Evolutionary conservation across 192 early-diverging fungal genomes (phyloP), one percentile per base, ranked within the genome.

Genomic region (Umbelopsis sp.): DNA sequence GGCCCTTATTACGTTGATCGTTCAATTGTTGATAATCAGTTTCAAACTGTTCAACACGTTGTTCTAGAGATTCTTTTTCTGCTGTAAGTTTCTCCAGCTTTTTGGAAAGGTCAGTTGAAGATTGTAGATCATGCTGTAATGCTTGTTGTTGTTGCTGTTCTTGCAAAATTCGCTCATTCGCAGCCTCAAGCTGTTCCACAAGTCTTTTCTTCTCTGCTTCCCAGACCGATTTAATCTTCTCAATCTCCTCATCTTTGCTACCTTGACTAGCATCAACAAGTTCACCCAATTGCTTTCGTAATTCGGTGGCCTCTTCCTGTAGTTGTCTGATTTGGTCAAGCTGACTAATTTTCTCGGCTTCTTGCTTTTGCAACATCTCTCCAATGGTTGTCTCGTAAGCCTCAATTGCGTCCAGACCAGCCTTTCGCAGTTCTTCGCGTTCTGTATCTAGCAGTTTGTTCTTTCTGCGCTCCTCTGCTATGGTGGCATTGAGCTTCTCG

Each of bases 201-300:
- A 86, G 49, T 18, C 83, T 71, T 35, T 82, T 78, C 67, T 78
- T 81, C 44, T 88, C 86, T 3, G 71, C 73, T 37, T 86, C 84
- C 79, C 80, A 86, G 3, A 86, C 71, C 30, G 75, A 69, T 55
- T 84, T 82, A 41, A 88, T 73, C 20, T 81, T 84, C 45, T 84
- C 81, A 0, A 86, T 72, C 66, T 84, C 82, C 21, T 85, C 82
- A 21, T 80, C 72, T 8, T 72, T 55, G 33, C 41, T 33, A 44
- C 49, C 68, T 23, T 66, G 46, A 20, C 80, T 80, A 71, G 77
- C 79, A 15, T 72, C 72, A 11, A 81, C 80, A n/a, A 86, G 61
- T 41, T 86, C 71, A 23, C 82, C 67, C 4, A 88, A 74, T 44
- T 86, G 80, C 48, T 76, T 66, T 65, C 86, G 83, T 9, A 88